phyloP scores from a whole-genome alignment of 768 basidiomycete species.

The Galerina sulciceps region DNA sequence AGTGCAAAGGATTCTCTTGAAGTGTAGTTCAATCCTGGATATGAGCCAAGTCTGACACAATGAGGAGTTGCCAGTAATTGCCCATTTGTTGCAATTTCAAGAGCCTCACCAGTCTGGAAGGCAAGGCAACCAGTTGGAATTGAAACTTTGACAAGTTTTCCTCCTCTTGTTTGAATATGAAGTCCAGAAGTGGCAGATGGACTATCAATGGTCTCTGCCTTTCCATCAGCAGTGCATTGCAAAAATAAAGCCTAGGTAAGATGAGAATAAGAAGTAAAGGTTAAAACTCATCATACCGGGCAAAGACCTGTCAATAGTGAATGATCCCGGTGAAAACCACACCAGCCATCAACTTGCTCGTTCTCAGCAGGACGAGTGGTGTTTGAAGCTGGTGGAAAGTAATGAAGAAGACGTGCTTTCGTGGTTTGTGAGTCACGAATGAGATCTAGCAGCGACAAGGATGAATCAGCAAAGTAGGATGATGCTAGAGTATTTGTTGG shows the following conservation, averaged over 20 bases:
- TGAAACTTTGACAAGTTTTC: slow-evolving; percentile 77
- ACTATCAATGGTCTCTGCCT: slow-evolving; percentile 56
- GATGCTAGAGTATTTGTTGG: slow-evolving; percentile 49
- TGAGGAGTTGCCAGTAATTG: slow-evolving; percentile 92
- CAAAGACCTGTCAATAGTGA: slow-evolving; percentile 91
- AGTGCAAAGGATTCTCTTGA: slow-evolving; percentile 88
- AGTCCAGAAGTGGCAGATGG: slow-evolving; percentile 84
- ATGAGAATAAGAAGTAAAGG: background rate
- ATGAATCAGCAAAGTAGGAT: slow-evolving; percentile 65
- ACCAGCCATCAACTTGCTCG: slow-evolving; percentile 85
- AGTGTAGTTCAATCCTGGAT: slow-evolving; percentile 49
- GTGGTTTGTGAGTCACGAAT: slow-evolving; percentile 80
- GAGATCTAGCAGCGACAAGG: slow-evolving; percentile 70
- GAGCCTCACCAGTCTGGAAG: slow-evolving; percentile 97
- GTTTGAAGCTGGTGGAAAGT: slow-evolving; percentile 75
- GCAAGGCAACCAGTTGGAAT: slow-evolving; percentile 88
- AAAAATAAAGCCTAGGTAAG: slow-evolving; percentile 80
- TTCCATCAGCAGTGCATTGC: slow-evolving; percentile 43
- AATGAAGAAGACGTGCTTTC: slow-evolving; percentile 95
- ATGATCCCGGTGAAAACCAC: slow-evolving; percentile 95
- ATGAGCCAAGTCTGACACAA: slow-evolving; percentile 79
- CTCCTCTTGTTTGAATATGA: slow-evolving; percentile 87
- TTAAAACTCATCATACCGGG: slow-evolving; percentile 52
- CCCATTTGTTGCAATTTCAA: slow-evolving; percentile 85
- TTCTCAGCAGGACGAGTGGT: slow-evolving; percentile 42